These are phyloP conservation scores for Scheffersomyces segobiensis DNA, from an alignment of 1,139 yeast species.

Conservation along the genomic window DNA sequence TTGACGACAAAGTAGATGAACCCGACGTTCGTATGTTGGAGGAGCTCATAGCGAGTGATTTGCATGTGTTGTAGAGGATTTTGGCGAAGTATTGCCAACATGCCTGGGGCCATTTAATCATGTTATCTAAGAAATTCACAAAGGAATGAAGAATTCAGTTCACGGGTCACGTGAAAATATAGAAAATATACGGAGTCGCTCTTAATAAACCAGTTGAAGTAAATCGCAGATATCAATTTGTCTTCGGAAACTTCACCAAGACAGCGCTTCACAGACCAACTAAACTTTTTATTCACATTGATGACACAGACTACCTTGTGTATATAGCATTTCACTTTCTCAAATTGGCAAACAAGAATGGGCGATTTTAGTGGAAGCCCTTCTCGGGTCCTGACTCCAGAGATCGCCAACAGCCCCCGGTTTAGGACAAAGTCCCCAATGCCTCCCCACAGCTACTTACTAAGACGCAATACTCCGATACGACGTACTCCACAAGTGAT, in stretches of 20 bases:
- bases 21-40: not conserved
- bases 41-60: not conserved
- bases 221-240: not conserved
- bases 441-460: not conserved
- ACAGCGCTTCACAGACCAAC: not conserved
- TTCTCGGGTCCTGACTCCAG: not conserved
- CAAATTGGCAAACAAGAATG: not conserved
- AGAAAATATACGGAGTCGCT: not conserved
- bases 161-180: not conserved
- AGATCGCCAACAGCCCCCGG: not conserved
- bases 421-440: not conserved
- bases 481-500: conserved; percentile 17
- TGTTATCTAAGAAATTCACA: not conserved
- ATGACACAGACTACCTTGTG: not conserved
- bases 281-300: too few relatives aligned
- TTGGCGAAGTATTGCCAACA: not conserved
- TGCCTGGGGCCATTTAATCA: not conserved
- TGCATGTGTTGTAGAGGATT: not conserved
- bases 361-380: not conserved
- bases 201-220: not conserved
- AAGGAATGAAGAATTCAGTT: not conserved
- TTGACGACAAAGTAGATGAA: not conserved
- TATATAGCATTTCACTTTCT: not conserved
- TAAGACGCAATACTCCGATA: not conserved
- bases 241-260: not conserved